phyloP scores from a whole-genome alignment of 2,329 filamentous ascomycete genomes.

The Xylariaceae sp. region DNA sequence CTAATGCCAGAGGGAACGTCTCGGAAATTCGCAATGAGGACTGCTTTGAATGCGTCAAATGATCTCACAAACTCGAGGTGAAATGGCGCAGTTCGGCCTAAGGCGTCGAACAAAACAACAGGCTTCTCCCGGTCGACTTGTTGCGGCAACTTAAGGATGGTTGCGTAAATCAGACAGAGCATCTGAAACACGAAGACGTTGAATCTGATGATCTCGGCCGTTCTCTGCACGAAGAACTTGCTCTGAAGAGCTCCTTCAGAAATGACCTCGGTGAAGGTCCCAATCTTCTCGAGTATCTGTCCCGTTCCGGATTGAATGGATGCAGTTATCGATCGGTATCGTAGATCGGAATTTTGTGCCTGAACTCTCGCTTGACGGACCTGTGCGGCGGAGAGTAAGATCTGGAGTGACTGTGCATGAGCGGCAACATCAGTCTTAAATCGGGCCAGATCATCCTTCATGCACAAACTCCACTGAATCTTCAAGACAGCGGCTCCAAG shows the following conservation, averaged over 20 bases:
- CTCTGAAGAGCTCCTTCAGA: neutral
- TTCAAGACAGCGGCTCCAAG: neutral
- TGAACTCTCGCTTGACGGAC: neutral
- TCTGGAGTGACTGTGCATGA: neutral
- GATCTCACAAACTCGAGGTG: constrained; percentile 25
- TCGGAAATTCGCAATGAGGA: neutral
- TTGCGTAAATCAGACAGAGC: neutral
- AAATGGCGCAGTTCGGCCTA: neutral
- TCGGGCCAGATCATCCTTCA: neutral
- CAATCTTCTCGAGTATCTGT: neutral
- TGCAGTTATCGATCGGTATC: neutral
- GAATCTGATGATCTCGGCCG: neutral
- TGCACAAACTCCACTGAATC: neutral
- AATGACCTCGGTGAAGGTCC: neutral
- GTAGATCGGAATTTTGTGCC: neutral
- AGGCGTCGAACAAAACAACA: neutral
- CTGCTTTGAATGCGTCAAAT: constrained; percentile 8
- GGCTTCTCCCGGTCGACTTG: neutral
- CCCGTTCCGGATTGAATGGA: neutral
- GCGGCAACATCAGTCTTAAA: neutral
- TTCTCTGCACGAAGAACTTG: neutral
- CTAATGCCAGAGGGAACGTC: neutral
- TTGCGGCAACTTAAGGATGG: neutral
- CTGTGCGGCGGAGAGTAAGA: neutral
- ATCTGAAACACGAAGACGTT: neutral